Evolutionary conservation across 805 yeast species (phyloP).

Genomic region (Maudiozyma saulgeensis): DNA sequence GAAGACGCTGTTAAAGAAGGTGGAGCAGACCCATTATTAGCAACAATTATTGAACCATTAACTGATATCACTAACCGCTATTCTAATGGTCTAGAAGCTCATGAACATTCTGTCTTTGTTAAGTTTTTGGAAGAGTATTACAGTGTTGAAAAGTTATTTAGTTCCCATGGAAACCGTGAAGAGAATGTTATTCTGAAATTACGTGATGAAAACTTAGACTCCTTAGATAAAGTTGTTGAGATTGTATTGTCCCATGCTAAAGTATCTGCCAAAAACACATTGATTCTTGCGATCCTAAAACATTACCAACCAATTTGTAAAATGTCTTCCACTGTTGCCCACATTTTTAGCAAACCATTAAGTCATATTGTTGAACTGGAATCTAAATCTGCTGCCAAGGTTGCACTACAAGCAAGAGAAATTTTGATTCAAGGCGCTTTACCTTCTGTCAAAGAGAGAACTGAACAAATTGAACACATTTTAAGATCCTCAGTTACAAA

Average conservation of each 20-base stretch:
- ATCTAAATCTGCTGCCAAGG: conserved; percentile 84
- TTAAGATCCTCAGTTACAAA: conserved; percentile 85
- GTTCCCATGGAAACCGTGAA: conserved; percentile 66
- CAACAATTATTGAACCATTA: conserved; percentile 62
- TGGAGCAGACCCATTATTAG: conserved; percentile 43
- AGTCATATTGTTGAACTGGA: conserved; percentile 80
- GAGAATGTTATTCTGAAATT: conserved; percentile 81
- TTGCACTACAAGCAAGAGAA: conserved; percentile 91
- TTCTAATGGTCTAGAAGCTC: conserved; percentile 66
- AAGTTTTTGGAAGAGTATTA: conserved; percentile 61
- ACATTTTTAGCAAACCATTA: conserved; percentile 59
- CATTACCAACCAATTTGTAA: conserved; percentile 75
- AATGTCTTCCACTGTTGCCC: conserved; percentile 58
- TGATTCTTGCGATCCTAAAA: conserved; percentile 75
- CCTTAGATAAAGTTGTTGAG: conserved; percentile 60
- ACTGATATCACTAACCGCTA: conserved; percentile 60
- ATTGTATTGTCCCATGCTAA: conserved; percentile 83
- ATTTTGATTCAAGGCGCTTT: conserved; percentile 91
- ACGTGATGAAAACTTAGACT: conserved; percentile 79
- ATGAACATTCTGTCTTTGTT: conserved; percentile 72
- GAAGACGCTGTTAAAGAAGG: conserved; percentile 47
- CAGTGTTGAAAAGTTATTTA: conserved; percentile 67
- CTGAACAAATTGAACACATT: conserved; percentile 95
- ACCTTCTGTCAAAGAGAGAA: conserved; percentile 92
- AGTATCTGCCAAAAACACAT: conserved; percentile 85